These are phyloP conservation scores for Phoma sp. DNA, from an alignment of 2,329 filamentous ascomycete species.

Conservation along the genomic window DNA sequence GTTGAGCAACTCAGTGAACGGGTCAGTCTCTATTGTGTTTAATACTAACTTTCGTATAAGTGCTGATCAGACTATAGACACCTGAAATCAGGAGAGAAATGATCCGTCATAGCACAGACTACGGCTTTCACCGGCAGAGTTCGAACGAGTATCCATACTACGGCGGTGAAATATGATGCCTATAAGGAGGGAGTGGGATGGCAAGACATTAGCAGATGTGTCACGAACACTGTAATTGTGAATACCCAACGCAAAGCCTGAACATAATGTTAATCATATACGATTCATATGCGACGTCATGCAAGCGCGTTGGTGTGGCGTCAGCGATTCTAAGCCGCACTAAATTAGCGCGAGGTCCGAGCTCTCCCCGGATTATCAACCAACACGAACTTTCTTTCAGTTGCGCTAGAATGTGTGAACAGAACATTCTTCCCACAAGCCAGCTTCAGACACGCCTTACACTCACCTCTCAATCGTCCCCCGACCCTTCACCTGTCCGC, in stretches of 20 bases:
- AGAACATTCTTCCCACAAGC: not conserved
- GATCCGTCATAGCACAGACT: slow-evolving; percentile 16
- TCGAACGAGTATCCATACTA: slow-evolving; percentile 1
- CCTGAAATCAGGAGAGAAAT: slow-evolving; percentile 18
- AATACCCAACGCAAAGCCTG: not conserved
- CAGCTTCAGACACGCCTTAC: not conserved
- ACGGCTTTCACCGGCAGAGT: slow-evolving; percentile 1
- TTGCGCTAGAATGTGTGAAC: not conserved
- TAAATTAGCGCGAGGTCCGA: slow-evolving; percentile 6
- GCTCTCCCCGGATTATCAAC: slow-evolving; percentile 17
- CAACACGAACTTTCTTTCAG: slow-evolving; percentile 11
- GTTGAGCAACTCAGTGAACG: slow-evolving; percentile 44
- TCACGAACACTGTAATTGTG: not conserved
- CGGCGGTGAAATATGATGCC: slow-evolving; percentile 7
- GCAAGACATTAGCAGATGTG: no score
- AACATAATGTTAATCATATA: not conserved
- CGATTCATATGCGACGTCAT: not conserved
- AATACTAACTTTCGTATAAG: not conserved
- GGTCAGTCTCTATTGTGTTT: slow-evolving; percentile 8
- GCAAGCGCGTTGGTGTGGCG: not conserved
- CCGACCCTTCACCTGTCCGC: not conserved
- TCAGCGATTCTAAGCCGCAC: slow-evolving; percentile 1
- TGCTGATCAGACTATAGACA: not conserved
- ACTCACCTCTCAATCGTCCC: not conserved
- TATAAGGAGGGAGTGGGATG: not conserved